Evolutionary conservation across 345 rosid genomes (phyloP), one percentile per base, ranked within the genome.

Genomic region (Euphorbia tirucalli): DNA sequence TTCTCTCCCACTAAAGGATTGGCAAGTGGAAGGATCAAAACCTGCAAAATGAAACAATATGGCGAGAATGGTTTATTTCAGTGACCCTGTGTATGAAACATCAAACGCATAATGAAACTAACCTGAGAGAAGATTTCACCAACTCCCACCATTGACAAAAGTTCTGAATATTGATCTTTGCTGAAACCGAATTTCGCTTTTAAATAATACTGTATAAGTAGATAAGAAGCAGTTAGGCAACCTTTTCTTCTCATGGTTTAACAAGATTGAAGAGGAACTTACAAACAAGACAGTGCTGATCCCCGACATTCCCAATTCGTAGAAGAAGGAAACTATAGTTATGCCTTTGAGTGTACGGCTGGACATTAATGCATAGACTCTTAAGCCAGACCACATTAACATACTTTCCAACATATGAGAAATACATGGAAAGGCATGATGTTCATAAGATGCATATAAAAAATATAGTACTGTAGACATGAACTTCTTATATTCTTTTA

Each of bases 281-380:
- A 82, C 90, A 49, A 86, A 55, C 56, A 86, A 74, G 41, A 86
- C 85, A 8, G 80, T 50, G 48, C 35, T 82, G 82, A 86, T 82
- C 49, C 90, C 87, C 0, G 90, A 78, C 90, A 80, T 86, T 75
- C 90, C 90, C 67, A 86, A 55, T 73, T 84, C 77, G 62, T 84
- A 86, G 76, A 86, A 86, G 74, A 86, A 86, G 59, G 81, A 82
- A 82, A 86, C 79, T 16, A 80, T 24, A 11, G 90, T 75, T 75
- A 86, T 82, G 67, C 83, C 85, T 41, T 81, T 66, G 0, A 86
- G 87, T 10, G 82, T 75, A 50, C 79, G 81, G 68, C 90, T 86
- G 90, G 49, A 78, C 75, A 72, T 59, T 25, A 39, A 72, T 35
- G 32, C 11, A 22, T 0, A 61, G n/a, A n/a, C n/a, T n/a, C n/a